Evolutionary conservation across 768 basidiomycete genomes (phyloP).

Genomic region (Lenzites betulinus): DNA sequence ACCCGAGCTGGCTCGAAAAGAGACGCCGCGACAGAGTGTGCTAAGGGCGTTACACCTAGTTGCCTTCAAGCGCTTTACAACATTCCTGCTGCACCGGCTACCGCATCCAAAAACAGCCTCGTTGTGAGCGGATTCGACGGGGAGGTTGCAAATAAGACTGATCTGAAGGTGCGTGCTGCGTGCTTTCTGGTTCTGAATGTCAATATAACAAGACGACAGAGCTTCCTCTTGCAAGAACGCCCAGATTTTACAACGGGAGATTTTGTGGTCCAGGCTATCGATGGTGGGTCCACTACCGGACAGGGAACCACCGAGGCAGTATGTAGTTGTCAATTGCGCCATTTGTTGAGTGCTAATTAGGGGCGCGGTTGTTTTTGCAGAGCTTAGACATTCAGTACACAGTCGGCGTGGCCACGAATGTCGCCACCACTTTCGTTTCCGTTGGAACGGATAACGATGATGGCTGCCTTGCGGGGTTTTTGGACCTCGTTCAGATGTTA

Average conservation of each 20-base stretch:
- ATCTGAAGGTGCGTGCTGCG: slow-evolving; percentile 25
- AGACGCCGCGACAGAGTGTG: slow-evolving; percentile 23
- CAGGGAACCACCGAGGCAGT: slow-evolving; percentile 29
- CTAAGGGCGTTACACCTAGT: slow-evolving; percentile 26
- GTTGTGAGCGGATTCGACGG: slow-evolving; percentile 36
- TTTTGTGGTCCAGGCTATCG: slow-evolving; percentile 31
- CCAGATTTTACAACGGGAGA: slow-evolving; percentile 27
- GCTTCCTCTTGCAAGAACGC: slow-evolving; percentile 28
- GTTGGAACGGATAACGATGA: slow-evolving; percentile 35
- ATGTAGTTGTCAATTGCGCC: slow-evolving; percentile 25
- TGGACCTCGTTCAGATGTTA: slow-evolving; percentile 35
- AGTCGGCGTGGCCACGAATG: slow-evolving; percentile 36
- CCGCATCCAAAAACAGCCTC: slow-evolving; percentile 28
- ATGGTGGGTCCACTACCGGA: slow-evolving; percentile 40
- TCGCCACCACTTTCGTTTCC: slow-evolving; percentile 36
- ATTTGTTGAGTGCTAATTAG: slow-evolving; percentile 37
- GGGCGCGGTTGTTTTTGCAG: slow-evolving; percentile 7
- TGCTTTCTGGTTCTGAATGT: too few species aligned
- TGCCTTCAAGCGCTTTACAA: slow-evolving; percentile 38
- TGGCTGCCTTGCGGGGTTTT: slow-evolving; percentile 34
- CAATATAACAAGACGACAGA: too few species aligned
- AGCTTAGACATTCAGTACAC: slow-evolving; percentile 42
- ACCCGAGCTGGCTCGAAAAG: slow-evolving; percentile 2
- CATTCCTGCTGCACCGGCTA: slow-evolving; percentile 36
- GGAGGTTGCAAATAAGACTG: slow-evolving; percentile 33